Evolutionary conservation across 1,284 basidiomycete species (phyloP), one percentile per base, ranked within the genome.

Genomic region (Tilletia setariae): DNA sequence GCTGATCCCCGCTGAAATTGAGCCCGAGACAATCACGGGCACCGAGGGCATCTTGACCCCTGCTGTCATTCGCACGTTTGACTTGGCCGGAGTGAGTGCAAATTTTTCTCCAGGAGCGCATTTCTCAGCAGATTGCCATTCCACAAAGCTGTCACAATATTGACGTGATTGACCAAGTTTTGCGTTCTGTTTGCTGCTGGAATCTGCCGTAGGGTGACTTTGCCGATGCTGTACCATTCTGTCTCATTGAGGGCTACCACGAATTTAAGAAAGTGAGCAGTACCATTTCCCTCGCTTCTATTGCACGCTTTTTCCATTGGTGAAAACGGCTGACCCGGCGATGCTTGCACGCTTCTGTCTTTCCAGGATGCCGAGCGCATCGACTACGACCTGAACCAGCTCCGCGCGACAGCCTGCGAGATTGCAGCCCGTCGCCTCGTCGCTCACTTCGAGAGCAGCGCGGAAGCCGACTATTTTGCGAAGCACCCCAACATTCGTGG

Each of bases 191-290:
- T 16, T n/a, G 6, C 46, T n/a, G 4, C n/a, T 53, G 1, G n/a
- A 7, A 23, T 28, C 21, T 13, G 16, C 1, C 28, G 15, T 16
- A 61, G 56, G 78, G 76, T 43, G 78, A 78, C 61, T 73, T 78
- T 49, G 68, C 68, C 13, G 73, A 78, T 51, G 78, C 73, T 16
- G 69, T 76, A 11, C 76, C 77, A 1, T 79, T 68, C 59, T 74
- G 75, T 7, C 59, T 79, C 53, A 68, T 79, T 30, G 74, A 77
- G 64, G 72, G 74, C 21, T 61, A 61, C 28, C 56, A 61, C 56
- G 56, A 61, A 23, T 53, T 53, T 15, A 13, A 25, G 51, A 53
- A 53, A 23, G 51, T 53, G 51, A 25, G 51, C 21, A 40, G 6
- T 6, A 6, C 11, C 68, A 42, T 70, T 67, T 28, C 65, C 72